Evolutionary conservation across 108 stramenopile species (phyloP).

Genomic region (Conticribra weissflogii): DNA sequence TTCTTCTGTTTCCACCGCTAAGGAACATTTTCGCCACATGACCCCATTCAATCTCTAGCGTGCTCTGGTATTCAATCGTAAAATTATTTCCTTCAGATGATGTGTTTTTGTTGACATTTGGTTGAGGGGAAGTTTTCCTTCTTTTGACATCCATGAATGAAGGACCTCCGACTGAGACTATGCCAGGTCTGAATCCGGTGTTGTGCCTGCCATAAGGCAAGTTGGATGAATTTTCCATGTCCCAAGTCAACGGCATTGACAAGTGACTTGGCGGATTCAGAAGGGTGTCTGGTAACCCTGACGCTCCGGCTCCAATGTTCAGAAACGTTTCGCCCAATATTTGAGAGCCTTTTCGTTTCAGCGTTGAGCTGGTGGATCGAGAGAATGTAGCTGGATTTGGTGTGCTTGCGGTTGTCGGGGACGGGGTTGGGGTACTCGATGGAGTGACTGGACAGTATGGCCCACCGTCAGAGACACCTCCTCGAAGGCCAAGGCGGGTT

Average conservation of each 20-base stretch:
- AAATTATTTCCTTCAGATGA: neutral
- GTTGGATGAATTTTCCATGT: slow-evolving; percentile 53
- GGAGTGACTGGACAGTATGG: slow-evolving; percentile 58
- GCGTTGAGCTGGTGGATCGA: slow-evolving; percentile 7
- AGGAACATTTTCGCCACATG: slow-evolving; percentile 81
- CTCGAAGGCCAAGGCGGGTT: slow-evolving; percentile 73
- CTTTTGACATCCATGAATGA: slow-evolving; percentile 21
- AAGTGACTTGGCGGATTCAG: slow-evolving; percentile 76
- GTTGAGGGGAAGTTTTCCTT: slow-evolving; percentile 15
- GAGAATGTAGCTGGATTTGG: slow-evolving; percentile 47
- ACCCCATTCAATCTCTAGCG: slow-evolving; percentile 71
- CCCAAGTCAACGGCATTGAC: slow-evolving; percentile 63
- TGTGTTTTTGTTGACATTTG: no score
- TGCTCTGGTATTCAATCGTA: slow-evolving; percentile 52
- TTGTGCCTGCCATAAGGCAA: slow-evolving; percentile 70
- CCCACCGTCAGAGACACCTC: slow-evolving; percentile 70
- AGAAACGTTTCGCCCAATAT: slow-evolving; percentile 25
- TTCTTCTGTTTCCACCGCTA: slow-evolving; percentile 46
- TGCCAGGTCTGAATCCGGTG: slow-evolving; percentile 32
- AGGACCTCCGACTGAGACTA: slow-evolving; percentile 28
- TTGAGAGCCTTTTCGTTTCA: slow-evolving; percentile 35
- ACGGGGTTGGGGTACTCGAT: slow-evolving; percentile 13
- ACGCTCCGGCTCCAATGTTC: slow-evolving; percentile 62
- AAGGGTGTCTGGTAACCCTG: slow-evolving; percentile 67
- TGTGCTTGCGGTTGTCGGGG: slow-evolving; percentile 30